Base-by-base conservation (phyloP, 2,329 filamentous ascomycete genomes). In the Paecilomyces dactylethromorphus region DNA sequence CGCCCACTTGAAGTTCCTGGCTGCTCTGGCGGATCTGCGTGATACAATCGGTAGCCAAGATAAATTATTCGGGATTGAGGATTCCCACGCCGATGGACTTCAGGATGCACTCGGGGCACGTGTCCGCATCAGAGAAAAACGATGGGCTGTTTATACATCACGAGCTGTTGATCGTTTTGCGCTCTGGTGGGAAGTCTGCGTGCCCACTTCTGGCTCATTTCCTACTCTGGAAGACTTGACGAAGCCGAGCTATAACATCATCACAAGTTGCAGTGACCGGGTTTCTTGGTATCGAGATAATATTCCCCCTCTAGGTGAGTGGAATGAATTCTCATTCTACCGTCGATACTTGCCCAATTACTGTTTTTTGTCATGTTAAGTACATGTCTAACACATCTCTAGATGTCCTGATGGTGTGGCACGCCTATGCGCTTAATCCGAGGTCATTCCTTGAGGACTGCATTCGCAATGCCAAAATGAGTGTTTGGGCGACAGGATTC, bases 381-480 rank as follows among this genome's bases (percentile, higher is more conserved):
- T 12, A 12, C 33, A 39, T 39, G 10, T 39, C 50, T 64, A 26
- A 35, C 35, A 53, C 39, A 31, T 66, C 65, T 64, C 39, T 71
- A 80, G 89, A 92, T 73, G 84, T 92, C 0, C 73, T 92, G 21
- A 89, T 92, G 87, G 86, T 92, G 0, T 90, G 87, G 86, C 90
- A 93, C 71, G 78, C 88, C 0, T 89, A 90, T 67, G 87, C 90
- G 84, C 82, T 93, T 2, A 92, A 92, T 64, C 90, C 90, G 0
- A 79, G 87, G 49, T 78, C 77, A n/a, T 92, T 87, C 68, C 81
- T 91, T 3, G 88, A 92, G 66, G 90, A 93, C 68, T 86, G 85
- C 66, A 76, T 91, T 58, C 81, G 88, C 7, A 73, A 78, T 29
- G 84, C 83, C 0, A 77, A 79, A 58, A 76, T 82, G 29, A 70